Evolutionary conservation across 352 stramenopile species (phyloP), one percentile per base, ranked within the genome.

Genomic region (Pythium rhizo-oryzae): DNA sequence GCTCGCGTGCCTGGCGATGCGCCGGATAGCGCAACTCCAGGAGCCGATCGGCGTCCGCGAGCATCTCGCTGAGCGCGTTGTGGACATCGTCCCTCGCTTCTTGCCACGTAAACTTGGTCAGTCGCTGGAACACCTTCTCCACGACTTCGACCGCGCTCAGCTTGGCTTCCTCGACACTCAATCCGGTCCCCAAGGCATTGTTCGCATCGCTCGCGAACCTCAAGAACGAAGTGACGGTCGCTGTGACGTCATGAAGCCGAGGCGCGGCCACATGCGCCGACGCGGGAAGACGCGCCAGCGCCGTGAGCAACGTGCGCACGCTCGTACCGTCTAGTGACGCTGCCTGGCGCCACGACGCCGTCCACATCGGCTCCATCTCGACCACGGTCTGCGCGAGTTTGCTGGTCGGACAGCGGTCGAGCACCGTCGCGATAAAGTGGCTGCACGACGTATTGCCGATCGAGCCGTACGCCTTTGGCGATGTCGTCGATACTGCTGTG

Each of bases 41-140:
- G 24, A 70, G 67, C 2, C 49, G 28, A 23, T 89, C 79, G 1
- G 81, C 83, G 21, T 82, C 66, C 11, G 74, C 71, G 19, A 96
- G 69, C 74, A 96, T 89, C 1, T 85, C 77, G 1, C 66, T 70
- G 13, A 96, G 62, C 16, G 75, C 70, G n/a, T 75, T 66, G 43
- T 78, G 78, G 1, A 95, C 82, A 30, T 93, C 81, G n/a, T 72
- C 67, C 46, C 62, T 46, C 13, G 85, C 77, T 35, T 89, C 56
- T 15, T 80, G 55, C 89, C 87, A 96, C 50, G 77, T 81, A 64
- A 93, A 93, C 62, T 92, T 92, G n/a, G 85, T 61, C 46, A 92
- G 41, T 19, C 84, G 71, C 67, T 81, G 53, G 19, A 69, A 59
- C 35, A 68, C 70, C 47, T 71, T 49, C 37, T 82, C 74, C n/a